Evolutionary conservation across 352 stramenopile genomes (phyloP), one percentile per base, ranked within the genome.

Genomic region (Blastocystis sp.): DNA sequence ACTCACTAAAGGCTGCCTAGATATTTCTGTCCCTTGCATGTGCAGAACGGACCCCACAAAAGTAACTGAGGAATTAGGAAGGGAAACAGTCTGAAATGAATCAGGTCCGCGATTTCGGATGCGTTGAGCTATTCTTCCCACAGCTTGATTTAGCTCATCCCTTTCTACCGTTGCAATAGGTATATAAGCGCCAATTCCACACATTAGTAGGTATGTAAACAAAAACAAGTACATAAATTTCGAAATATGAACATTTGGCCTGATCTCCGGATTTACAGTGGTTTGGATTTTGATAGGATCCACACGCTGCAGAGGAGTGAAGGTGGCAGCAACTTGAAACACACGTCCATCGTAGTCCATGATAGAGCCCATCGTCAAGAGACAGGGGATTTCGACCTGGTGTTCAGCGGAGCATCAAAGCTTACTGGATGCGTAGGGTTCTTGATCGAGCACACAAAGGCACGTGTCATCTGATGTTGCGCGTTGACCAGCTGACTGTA

Each of bases 271-370:
- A 3, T 24, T 13, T 26, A 16, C 30, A 20, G 34, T 16, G 13
- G n/a, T 7, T 43, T 68, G 26, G 18, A 20, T 11, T 43, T 56
- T 53, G 18, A 54, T 18, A 3, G 24, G 30, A 47, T 85, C 56
- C 1, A 85, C 50, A 26, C 63, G 45, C 41, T 85, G 53, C 47
- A 85, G 39, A 9, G 73, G 73, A 8, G 73, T 85, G 18, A 85
- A 85, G 2, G 73, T 85, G 6, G 73, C 73, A 45, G 73, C 73
- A 30, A 85, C 73, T 34, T 85, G 73, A 34, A 85, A 85, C 20
- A 85, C 73, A 11, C 68, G 73, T 45, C 73, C 73, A 8, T 85
- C 73, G 26, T 85, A 85, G 47, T 85, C 73, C 73, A 85, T 85
- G 56, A 85, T 85, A 16, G 73, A 85, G 9, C 73, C 73, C 39